These are phyloP conservation scores for Murraya koenigii DNA, from an alignment of 345 rosid genomes.

Conservation along the genomic window DNA sequence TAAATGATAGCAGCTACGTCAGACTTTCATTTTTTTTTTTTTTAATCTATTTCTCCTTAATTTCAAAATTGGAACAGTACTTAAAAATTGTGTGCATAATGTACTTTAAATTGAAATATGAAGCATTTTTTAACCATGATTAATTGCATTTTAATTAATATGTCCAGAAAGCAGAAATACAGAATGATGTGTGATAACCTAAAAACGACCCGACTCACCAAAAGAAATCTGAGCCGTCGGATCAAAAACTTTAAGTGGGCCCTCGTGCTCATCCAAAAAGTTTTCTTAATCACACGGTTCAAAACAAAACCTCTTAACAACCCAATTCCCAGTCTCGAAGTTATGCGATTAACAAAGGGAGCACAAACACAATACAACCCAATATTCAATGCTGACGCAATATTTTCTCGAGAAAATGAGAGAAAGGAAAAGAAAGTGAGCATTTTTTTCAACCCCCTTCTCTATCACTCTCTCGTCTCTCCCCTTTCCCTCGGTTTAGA, in stretches of 20 bases:
- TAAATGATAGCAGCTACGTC: too few species aligned
- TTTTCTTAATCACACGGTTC: constrained; percentile 1
- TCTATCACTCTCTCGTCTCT: background rate
- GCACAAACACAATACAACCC: background rate
- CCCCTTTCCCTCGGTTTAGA: background rate
- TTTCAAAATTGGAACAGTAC: too few species aligned
- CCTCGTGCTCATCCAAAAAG: background rate
- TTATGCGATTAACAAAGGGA: constrained; percentile 19
- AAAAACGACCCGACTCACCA: background rate
- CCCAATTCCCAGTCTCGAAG: background rate
- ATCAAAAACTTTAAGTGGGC: background rate
- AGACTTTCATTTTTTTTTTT: rapidly evolving
- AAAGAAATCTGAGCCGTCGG: background rate
- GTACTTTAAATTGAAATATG: too few species aligned
- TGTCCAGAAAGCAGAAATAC: background rate
- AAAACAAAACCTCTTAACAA: background rate
- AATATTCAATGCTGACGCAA: constrained; percentile 13
- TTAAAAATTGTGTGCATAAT: too few species aligned
- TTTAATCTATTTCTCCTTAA: too few species aligned
- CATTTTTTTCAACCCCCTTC: constrained; percentile 5
- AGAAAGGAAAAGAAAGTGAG: constrained; percentile 3
- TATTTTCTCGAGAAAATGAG: constrained; percentile 18
- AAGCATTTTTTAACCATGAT: too few species aligned
- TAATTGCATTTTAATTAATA: too few species aligned
- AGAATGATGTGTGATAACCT: background rate